phyloP scores from a whole-genome alignment of 2,329 filamentous ascomycete genomes.

The Calonectria honghensis region DNA sequence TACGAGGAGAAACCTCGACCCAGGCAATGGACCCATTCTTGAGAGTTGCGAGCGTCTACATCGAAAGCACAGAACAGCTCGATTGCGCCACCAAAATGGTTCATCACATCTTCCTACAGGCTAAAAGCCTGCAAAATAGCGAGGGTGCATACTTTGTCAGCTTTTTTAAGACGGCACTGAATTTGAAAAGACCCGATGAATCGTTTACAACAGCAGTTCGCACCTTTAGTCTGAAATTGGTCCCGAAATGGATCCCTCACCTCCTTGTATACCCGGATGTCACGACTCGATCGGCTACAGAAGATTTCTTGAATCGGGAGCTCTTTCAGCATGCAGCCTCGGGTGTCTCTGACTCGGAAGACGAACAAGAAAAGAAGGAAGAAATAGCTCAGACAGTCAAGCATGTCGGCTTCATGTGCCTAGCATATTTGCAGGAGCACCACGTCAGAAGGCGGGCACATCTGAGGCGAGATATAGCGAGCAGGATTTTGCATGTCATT shows the following conservation, averaged over 20 bases:
- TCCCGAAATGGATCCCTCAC: constrained; percentile 70
- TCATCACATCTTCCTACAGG: constrained; percentile 66
- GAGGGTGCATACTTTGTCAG: constrained; percentile 71
- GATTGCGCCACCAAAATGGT: constrained; percentile 63
- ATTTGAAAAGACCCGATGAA: constrained; percentile 55
- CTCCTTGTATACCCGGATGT: constrained; percentile 69
- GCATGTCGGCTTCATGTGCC: constrained; percentile 67
- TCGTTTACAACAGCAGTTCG: constrained; percentile 49
- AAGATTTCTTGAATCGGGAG: constrained; percentile 65
- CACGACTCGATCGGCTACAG: constrained; percentile 64
- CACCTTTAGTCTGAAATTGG: constrained; percentile 49
- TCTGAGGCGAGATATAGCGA: constrained; percentile 66
- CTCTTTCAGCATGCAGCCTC: constrained; percentile 62
- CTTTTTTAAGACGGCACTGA: constrained; percentile 61
- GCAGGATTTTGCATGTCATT: constrained; percentile 65
- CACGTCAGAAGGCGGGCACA: constrained; percentile 65
- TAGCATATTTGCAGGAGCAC: constrained; percentile 68
- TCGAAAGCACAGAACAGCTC: constrained; percentile 62
- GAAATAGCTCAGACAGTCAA: constrained; percentile 52
- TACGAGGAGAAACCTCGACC: constrained; percentile 66
- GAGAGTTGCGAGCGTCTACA: constrained; percentile 73
- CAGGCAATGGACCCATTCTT: constrained; percentile 74
- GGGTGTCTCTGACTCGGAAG: constrained; percentile 52
- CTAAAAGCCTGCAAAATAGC: constrained; percentile 64
- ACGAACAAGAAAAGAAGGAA: constrained; percentile 53